These are phyloP conservation scores for Oryza longistaminata DNA, from an alignment of 176 grass and related monocot genomes.

Conservation along the genomic window DNA sequence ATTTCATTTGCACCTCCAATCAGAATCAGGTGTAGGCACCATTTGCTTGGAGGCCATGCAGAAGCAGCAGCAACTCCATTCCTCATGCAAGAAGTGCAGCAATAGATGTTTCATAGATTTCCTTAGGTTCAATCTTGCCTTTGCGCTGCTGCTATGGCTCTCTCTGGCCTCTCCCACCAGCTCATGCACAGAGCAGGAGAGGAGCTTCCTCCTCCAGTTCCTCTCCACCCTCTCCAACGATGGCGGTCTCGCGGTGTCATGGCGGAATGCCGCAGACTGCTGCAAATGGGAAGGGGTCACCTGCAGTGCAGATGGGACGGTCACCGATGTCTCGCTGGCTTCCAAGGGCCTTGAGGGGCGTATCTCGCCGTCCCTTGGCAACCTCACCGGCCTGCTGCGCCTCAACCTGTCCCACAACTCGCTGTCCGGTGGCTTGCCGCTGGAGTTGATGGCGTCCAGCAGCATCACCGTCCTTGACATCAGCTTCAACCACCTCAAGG, in stretches of 20 bases:
- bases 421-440: conserved; percentile 17
- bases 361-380: conserved; percentile 24
- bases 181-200: conserved; percentile 43
- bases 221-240: conserved; percentile 3
- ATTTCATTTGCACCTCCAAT: not conserved
- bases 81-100: conserved; percentile 17
- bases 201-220: conserved; percentile 42
- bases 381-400: conserved; percentile 21
- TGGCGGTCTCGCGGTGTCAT: conserved; percentile 10
- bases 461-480: conserved; percentile 34
- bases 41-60: conserved; percentile 14
- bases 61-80: not conserved
- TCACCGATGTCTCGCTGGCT: conserved; percentile 18
- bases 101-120: not conserved
- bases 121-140: not conserved
- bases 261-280: conserved; percentile 40
- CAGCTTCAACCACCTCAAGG: conserved; percentile 40
- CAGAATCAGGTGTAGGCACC: not conserved
- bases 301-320: conserved; percentile 9
- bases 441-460: conserved; percentile 17
- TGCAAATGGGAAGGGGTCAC: conserved; percentile 44
- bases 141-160: conserved; percentile 13
- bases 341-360: conserved; percentile 26
- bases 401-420: conserved; percentile 47
- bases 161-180: not conserved